Evolutionary conservation across 1,284 basidiomycete species (phyloP), one percentile per base, ranked within the genome.

Genomic region (Trichosporon faecale): DNA sequence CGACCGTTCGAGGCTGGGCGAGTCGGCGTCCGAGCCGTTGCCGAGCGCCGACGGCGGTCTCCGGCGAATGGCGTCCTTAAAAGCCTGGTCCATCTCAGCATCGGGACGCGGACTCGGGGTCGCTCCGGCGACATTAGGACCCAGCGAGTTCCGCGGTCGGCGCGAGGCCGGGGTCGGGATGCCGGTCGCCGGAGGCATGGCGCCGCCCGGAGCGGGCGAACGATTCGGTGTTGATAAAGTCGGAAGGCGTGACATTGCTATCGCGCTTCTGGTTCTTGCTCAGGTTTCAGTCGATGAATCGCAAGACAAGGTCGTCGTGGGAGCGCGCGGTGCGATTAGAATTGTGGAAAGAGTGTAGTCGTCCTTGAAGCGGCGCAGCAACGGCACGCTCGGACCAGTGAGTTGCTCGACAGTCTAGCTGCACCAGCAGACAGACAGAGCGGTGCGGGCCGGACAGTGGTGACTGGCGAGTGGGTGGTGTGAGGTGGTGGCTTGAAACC

Each of bases 61-160:
- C 29, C 73, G 73, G 23, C 72, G 68, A 3, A 80, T 69, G 8
- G 73, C 79, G 66, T 82, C 80, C 64, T 78, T 75, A 23, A 81
- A 73, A 1, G 80, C 80, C 44, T 72, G 70, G 66, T 81, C 78
- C 80, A 80, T 79, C 18, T 74, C 73, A 2, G 74, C 72, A 6
- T 78, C 78, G 29, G 74, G 61, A 27, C 55, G 18, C 55, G 68
- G 68, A 11, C 64, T 66, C 46, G 27, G 25, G 64, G 6, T 35
- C 3, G 63, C 64, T 27, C 55, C 68, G 21, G 63, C 63, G 37
- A 37, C 49, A 8, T 40, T 64, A 18, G 80, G 78, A 1, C 80
- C 79, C 49, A 82, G 76, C 1, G 80, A 81, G 3, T 80, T 81
- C 31, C 81, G 76, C 2, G 80, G 76, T 25, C 80, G 76, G 40